A percentile compares a stretch with the other conserved stretches of the same genome.
Conservation (phyloP, 805 yeast genomes). For the Wickerhamiella galacta region DNA sequence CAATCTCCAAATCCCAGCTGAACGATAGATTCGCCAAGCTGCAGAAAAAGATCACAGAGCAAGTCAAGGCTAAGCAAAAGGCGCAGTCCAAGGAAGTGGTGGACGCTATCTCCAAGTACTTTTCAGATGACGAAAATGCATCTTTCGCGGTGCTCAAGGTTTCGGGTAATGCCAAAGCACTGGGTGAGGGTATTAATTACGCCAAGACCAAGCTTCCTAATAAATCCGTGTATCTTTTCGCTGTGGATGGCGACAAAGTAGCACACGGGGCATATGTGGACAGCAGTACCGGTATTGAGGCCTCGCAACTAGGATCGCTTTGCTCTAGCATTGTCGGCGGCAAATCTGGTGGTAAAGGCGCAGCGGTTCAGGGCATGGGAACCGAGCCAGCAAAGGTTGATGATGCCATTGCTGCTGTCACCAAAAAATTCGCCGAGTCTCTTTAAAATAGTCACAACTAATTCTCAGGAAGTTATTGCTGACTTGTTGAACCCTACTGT, state of each 20-base stretch:
- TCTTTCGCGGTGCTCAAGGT: constrained; percentile 50
- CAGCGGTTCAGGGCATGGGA: constrained; percentile 94
- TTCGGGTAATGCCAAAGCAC: constrained; percentile 66
- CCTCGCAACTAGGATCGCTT: constrained; percentile 45
- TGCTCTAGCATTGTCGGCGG: constrained; percentile 78
- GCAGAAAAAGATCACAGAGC: constrained; percentile 80
- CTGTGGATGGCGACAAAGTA: constrained; percentile 49
- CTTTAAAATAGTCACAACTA: not conserved
- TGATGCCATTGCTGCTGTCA: constrained; percentile 59
- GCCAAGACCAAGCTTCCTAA: constrained; percentile 23
- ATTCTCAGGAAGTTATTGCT: too few relatives aligned
- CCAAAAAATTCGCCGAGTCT: constrained; percentile 29
- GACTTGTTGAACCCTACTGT: too few relatives aligned
- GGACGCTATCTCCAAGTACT: constrained; percentile 59
- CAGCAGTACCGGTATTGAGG: constrained; percentile 56
- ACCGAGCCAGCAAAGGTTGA: constrained; percentile 53
- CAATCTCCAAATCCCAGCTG: constrained; percentile 58
- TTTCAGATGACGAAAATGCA: constrained; percentile 37
- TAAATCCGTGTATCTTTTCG: constrained; percentile 20
- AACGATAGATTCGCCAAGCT: constrained; percentile 57
- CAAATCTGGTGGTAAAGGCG: constrained; percentile 97
- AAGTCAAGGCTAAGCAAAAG: constrained; percentile 73
- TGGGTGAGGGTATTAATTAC: constrained; percentile 77
- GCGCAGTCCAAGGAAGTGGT: constrained; percentile 68
- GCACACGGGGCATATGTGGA: constrained; percentile 92